phyloP scores from a whole-genome alignment of 306 rosid genomes.

The Cicer cuneatum region DNA sequence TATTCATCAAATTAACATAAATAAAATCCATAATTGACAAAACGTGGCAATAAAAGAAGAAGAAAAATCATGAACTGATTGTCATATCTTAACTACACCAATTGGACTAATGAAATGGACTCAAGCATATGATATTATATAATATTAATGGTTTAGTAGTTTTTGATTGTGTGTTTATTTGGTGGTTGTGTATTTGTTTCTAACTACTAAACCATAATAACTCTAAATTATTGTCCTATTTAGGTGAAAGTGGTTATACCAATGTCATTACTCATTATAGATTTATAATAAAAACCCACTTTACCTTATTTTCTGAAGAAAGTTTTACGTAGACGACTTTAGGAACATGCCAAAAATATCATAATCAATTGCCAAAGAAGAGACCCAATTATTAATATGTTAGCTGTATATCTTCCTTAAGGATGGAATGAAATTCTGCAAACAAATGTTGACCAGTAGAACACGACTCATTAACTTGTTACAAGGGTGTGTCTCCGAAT shows the following conservation, averaged over 20 bases:
- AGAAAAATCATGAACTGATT: constrained; percentile 32
- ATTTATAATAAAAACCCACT: background rate
- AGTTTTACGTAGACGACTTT: constrained; percentile 1
- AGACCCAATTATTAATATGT: constrained; percentile 13
- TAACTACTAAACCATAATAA: constrained; percentile 44
- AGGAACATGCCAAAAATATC: constrained; percentile 33
- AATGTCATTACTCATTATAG: constrained; percentile 31
- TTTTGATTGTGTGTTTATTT: constrained; percentile 35
- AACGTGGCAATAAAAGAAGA: background rate
- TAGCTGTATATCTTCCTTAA: background rate
- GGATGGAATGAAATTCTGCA: background rate
- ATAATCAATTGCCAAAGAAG: constrained; percentile 8
- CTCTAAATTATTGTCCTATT: constrained; percentile 35
- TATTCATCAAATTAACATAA: constrained; percentile 31
- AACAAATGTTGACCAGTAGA: background rate
- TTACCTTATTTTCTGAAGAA: background rate
- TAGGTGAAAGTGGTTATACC: constrained; percentile 50
- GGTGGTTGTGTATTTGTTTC: constrained; percentile 25
- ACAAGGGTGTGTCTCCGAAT: background rate
- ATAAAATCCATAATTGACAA: background rate
- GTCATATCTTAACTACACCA: constrained; percentile 50
- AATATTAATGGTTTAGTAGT: constrained; percentile 17
- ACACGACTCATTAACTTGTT: background rate
- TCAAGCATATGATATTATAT: constrained; percentile 10
- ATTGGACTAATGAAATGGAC: constrained; percentile 26